Evolutionary conservation across 1,284 basidiomycete genomes (phyloP).

Genomic region (Rhodotorula sp.): DNA sequence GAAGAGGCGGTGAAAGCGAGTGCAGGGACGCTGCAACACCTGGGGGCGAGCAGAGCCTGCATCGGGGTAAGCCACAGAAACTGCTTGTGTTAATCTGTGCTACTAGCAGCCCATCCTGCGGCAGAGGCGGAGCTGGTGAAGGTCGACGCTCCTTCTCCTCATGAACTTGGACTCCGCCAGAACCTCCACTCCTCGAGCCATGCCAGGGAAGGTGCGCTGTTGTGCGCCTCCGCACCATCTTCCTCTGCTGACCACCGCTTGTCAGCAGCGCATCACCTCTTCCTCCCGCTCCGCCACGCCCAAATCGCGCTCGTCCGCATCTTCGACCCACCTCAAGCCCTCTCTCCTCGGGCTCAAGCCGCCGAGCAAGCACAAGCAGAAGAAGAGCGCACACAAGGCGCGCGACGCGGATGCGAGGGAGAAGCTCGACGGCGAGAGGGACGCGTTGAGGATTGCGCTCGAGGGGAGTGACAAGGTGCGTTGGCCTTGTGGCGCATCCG

Average conservation of each 20-base stretch:
- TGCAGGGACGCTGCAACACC: too few species aligned
- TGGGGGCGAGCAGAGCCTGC: too few species aligned
- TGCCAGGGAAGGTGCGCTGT: constrained; percentile 15
- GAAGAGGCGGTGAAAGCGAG: too few species aligned
- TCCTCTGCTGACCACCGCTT: background rate
- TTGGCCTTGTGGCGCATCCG: background rate
- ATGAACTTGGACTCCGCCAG: background rate
- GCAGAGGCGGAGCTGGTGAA: too few species aligned
- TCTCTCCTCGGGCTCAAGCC: constrained; percentile 18
- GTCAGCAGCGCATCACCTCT: background rate
- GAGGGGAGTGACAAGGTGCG: constrained; percentile 5
- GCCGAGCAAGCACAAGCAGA: background rate
- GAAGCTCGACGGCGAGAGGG: constrained; percentile 5
- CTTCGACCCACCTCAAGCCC: constrained; percentile 3
- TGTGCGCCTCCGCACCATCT: background rate
- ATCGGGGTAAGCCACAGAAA: too few species aligned
- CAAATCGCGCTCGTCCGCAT: constrained; percentile 2
- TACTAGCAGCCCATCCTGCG: too few species aligned
- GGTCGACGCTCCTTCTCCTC: background rate
- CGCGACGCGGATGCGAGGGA: constrained; percentile 3
- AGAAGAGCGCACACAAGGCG: constrained; percentile 5
- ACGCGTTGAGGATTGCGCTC: constrained; percentile 9
- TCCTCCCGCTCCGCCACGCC: background rate
- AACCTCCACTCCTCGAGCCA: background rate
- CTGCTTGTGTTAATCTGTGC: too few species aligned